Evolutionary conservation across 306 rosid genomes (phyloP).

Genomic region (Malus orientalis): DNA sequence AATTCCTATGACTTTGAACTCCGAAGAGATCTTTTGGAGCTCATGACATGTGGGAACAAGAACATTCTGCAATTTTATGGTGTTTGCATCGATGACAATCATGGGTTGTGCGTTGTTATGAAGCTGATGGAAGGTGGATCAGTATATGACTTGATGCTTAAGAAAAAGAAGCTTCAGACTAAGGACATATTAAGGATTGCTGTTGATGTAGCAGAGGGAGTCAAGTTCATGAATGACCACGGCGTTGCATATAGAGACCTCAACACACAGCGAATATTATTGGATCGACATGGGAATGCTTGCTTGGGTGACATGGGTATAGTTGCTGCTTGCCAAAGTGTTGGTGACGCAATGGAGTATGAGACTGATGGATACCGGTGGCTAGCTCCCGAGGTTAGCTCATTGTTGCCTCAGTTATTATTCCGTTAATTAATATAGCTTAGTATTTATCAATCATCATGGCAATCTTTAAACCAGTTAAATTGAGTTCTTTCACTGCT

Average conservation of each 20-base stretch:
- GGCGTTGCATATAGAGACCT: slow-evolving; percentile 80
- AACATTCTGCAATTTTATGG: slow-evolving; percentile 74
- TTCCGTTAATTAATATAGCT: slow-evolving; percentile 6
- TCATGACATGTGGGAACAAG: slow-evolving; percentile 87
- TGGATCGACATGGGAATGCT: slow-evolving; percentile 84
- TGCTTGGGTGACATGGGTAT: slow-evolving; percentile 91
- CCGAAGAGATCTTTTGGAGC: slow-evolving; percentile 64
- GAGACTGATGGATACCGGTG: slow-evolving; percentile 96
- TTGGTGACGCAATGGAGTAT: slow-evolving; percentile 79
- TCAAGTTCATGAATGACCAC: slow-evolving; percentile 85
- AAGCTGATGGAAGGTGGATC: slow-evolving; percentile 90
- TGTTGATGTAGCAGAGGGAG: slow-evolving; percentile 78
- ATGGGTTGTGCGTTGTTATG: slow-evolving; percentile 79
- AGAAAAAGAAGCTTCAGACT: slow-evolving; percentile 65
- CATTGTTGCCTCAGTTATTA: slow-evolving; percentile 17
- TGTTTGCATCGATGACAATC: slow-evolving; percentile 77
- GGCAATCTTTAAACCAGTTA: background rate
- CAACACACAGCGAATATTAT: slow-evolving; percentile 65
- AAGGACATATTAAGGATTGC: slow-evolving; percentile 77
- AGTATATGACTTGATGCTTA: slow-evolving; percentile 62
- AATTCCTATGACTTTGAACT: slow-evolving; percentile 74
- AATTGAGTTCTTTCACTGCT: background rate
- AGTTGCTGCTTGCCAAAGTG: slow-evolving; percentile 71
- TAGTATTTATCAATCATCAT: background rate
- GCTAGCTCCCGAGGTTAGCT: slow-evolving; percentile 96